Conservation (phyloP, 2,329 filamentous ascomycete genomes). For the Fusarium concolor region DNA sequence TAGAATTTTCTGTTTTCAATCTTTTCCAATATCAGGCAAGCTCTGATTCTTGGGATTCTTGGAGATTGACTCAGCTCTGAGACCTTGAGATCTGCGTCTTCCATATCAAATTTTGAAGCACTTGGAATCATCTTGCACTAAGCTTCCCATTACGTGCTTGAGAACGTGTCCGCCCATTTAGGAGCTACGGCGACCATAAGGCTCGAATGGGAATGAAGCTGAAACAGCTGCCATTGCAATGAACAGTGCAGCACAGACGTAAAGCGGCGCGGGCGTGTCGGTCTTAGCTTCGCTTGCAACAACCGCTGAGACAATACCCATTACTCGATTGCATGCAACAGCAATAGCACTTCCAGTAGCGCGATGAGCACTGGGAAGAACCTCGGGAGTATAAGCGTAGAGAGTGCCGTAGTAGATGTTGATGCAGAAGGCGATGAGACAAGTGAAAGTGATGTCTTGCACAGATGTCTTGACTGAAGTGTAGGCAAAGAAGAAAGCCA, state of each 20-base stretch:
- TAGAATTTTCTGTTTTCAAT: too few relatives aligned
- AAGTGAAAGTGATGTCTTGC: slow-evolving; percentile 21
- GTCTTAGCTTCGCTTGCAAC: slow-evolving; percentile 73
- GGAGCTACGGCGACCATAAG: slow-evolving; percentile 16
- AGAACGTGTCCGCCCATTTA: background rate
- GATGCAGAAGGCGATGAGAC: slow-evolving; percentile 64
- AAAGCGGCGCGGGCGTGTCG: slow-evolving; percentile 72
- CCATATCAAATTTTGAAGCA: too few relatives aligned
- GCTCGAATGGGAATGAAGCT: slow-evolving; percentile 20
- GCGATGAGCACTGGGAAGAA: slow-evolving; percentile 75
- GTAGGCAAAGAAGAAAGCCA: slow-evolving; percentile 26
- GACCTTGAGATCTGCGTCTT: too few relatives aligned
- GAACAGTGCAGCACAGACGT: slow-evolving; percentile 74
- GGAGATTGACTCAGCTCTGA: too few relatives aligned
- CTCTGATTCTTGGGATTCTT: too few relatives aligned
- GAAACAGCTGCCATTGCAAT: slow-evolving; percentile 63
- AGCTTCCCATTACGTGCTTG: background rate
- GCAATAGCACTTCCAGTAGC: slow-evolving; percentile 81
- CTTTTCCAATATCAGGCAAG: too few relatives aligned
- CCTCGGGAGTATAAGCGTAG: slow-evolving; percentile 72
- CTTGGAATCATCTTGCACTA: too few relatives aligned
- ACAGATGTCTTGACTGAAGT: slow-evolving; percentile 22
- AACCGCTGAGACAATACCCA: slow-evolving; percentile 78
- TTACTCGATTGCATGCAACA: slow-evolving; percentile 76
- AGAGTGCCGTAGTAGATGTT: slow-evolving; percentile 80